Conservation (phyloP, 306 rosid species). For the Myrica gale region DNA sequence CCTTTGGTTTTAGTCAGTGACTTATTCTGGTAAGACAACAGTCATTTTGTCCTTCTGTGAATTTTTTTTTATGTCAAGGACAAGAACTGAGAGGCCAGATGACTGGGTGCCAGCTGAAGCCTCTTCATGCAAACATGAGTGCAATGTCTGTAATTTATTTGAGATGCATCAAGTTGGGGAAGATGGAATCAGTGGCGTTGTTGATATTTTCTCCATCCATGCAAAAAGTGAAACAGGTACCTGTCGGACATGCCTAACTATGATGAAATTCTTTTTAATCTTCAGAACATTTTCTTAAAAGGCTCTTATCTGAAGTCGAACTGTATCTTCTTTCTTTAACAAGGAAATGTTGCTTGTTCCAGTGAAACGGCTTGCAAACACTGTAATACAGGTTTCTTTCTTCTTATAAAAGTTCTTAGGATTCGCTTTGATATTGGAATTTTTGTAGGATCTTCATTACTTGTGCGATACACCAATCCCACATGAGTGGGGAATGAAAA, state of each 20-base stretch:
- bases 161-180: conserved; percentile 40
- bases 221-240: conserved; percentile 49
- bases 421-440: no score
- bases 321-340: no score
- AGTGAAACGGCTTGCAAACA: no score
- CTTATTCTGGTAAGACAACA: conserved; percentile 17
- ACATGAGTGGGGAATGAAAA: no score
- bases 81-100: conserved; percentile 89
- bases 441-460: no score
- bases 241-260: conserved; percentile 23
- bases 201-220: conserved; percentile 64
- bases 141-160: conserved; percentile 19
- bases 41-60: conserved; percentile 29
- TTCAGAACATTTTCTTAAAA: no score
- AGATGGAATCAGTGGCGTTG: conserved; percentile 33
- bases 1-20: conserved; percentile 7
- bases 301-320: no score
- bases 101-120: conserved; percentile 91
- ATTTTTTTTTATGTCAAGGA: conserved; percentile 31
- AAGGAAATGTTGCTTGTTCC: no score
- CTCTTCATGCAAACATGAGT: conserved; percentile 26
- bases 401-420: background rate
- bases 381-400: no score
- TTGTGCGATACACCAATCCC: no score
- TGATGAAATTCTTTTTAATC: no score